Conservation (phyloP, 2,329 filamentous ascomycete species). For the Westerdykella sp. region DNA sequence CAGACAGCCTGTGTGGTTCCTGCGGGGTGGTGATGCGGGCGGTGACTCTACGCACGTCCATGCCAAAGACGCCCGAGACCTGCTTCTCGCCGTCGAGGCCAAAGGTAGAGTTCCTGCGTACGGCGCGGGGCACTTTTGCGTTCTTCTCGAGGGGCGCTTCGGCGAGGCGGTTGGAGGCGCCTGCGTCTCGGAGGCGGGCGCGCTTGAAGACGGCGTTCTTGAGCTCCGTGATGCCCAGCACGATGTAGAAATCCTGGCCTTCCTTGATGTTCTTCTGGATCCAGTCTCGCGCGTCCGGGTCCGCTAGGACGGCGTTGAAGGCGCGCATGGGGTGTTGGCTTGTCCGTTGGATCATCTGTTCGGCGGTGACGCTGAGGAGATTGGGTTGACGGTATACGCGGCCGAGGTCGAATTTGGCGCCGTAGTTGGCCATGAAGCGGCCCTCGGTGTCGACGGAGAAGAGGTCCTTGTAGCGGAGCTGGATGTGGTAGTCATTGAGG, state of each 20-base stretch:
- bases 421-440: conserved; percentile 35
- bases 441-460: conserved; percentile 34
- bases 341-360: conserved; percentile 36
- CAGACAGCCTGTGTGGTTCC: conserved; percentile 28
- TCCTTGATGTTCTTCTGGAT: conserved; percentile 23
- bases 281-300: conserved; percentile 30
- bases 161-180: conserved; percentile 29
- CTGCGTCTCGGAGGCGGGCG: conserved; percentile 31
- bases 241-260: conserved; percentile 28
- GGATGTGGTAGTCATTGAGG: conserved; percentile 36
- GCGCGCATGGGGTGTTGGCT: conserved; percentile 21
- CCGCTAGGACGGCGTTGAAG: conserved; percentile 30
- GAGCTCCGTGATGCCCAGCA: conserved; percentile 34
- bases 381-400: conserved; percentile 34
- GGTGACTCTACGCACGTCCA: conserved; percentile 28
- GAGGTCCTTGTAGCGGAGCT: conserved; percentile 35
- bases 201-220: conserved; percentile 35
- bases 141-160: conserved; percentile 29
- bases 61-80: conserved; percentile 34
- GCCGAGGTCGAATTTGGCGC: conserved; percentile 35
- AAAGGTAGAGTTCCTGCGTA: conserved; percentile 24
- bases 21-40: conserved; percentile 28
- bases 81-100: conserved; percentile 25
- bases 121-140: conserved; percentile 27
- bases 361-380: conserved; percentile 30